phyloP scores from a whole-genome alignment of 148 eudicot species.

The Chenopodium quinoa region DNA sequence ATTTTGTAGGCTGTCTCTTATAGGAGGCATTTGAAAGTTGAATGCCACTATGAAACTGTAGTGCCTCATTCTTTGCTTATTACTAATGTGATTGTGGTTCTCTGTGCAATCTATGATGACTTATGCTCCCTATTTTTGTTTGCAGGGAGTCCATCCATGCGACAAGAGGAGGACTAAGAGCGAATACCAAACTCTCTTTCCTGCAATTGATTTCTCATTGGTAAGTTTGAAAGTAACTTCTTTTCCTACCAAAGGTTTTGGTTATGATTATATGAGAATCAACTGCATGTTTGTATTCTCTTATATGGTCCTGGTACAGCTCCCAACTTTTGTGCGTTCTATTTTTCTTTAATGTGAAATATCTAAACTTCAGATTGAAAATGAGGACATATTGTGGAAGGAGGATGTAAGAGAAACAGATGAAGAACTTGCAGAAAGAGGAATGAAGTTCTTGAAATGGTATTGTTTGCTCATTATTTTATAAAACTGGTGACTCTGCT shows the following conservation, averaged over 20 bases:
- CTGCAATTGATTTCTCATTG: constrained; percentile 89
- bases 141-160: constrained; percentile 93
- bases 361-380: constrained; percentile 57
- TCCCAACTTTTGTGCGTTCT: neutral
- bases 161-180: constrained; percentile 76
- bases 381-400: constrained; percentile 68
- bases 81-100: neutral
- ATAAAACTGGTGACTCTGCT: neutral
- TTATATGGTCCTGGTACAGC: neutral
- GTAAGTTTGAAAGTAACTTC: constrained; percentile 37
- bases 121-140: neutral
- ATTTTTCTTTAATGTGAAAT: neutral
- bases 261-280: neutral
- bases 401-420: constrained; percentile 55
- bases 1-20: neutral
- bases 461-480: constrained; percentile 25
- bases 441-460: constrained; percentile 81
- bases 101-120: neutral
- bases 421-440: constrained; percentile 69
- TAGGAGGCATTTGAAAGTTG: neutral
- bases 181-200: constrained; percentile 69
- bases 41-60: neutral
- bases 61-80: neutral
- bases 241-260: neutral
- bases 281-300: neutral